phyloP scores from a whole-genome alignment of 352 stramenopile species.

The Pythium aquatile region DNA sequence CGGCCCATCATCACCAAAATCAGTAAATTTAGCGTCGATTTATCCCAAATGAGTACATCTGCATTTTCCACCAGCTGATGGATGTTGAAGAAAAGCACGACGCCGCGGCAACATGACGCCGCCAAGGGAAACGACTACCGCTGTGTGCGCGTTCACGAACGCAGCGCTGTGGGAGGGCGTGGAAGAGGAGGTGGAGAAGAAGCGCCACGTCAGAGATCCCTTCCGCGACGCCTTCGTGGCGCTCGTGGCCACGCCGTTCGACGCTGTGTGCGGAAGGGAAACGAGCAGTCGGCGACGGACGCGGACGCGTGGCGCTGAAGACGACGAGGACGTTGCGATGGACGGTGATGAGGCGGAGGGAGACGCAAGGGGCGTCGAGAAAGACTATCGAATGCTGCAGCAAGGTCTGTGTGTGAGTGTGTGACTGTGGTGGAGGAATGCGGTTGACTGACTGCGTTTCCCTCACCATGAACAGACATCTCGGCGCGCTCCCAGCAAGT shows the following conservation, averaged over 20 bases:
- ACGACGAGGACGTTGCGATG: background rate
- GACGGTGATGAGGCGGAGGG: background rate
- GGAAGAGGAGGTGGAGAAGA: conserved; percentile 42
- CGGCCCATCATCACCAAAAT: too few relatives aligned
- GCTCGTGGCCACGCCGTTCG: conserved; percentile 33
- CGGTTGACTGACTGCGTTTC: background rate
- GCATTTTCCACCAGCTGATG: too few relatives aligned
- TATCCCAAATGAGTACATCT: too few relatives aligned
- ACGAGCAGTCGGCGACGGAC: background rate
- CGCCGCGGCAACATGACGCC: conserved; percentile 16
- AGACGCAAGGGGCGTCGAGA: background rate
- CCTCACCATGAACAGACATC: conserved; percentile 24
- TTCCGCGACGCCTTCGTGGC: conserved; percentile 35
- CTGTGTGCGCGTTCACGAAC: background rate
- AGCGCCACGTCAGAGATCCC: conserved; percentile 35
- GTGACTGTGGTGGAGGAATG: background rate
- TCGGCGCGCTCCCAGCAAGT: conserved; percentile 31
- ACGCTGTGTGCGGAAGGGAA: conserved; percentile 17
- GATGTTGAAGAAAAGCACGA: too few relatives aligned
- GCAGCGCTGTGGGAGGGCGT: conserved; percentile 17
- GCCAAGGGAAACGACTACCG: conserved; percentile 22
- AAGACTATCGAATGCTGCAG: conserved; percentile 10
- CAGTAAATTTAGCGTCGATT: too few relatives aligned
- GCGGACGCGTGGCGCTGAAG: background rate
- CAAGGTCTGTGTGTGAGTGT: conserved; percentile 5